These are phyloP conservation scores for Rhizopus stolonifer DNA, from an alignment of 371 early-diverging fungal species.

Conservation along the genomic window DNA sequence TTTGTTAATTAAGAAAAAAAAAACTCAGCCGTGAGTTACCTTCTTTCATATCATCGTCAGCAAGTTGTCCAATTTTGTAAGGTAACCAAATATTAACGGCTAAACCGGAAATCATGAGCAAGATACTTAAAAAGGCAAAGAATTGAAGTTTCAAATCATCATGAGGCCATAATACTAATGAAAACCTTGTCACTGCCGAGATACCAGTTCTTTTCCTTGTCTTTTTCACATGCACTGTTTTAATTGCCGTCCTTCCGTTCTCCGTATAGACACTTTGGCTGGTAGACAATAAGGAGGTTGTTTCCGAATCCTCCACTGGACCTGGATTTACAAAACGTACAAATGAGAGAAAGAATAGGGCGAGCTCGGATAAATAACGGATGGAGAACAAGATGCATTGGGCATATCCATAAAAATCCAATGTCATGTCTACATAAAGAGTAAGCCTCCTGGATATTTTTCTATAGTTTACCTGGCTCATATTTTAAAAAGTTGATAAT, in stretches of 20 bases:
- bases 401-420: conserved; percentile 30
- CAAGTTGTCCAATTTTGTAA: conserved; percentile 73
- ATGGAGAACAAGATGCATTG: conserved; percentile 28
- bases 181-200: conserved; percentile 40
- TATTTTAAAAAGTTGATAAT: conserved; percentile 27
- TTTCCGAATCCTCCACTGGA: neutral
- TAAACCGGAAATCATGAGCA: conserved; percentile 69
- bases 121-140: conserved; percentile 68
- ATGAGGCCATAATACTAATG: conserved; percentile 78
- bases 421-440: conserved; percentile 27
- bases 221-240: neutral
- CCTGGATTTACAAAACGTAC: conserved; percentile 29
- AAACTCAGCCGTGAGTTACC: too few relatives aligned
- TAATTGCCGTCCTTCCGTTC: neutral
- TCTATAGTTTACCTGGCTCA: conserved; percentile 23
- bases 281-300: neutral
- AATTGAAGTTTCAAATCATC: conserved; percentile 62
- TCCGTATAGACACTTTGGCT: conserved; percentile 1
- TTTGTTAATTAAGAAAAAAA: neutral
- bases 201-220: neutral
- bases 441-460: neutral
- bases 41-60: conserved; percentile 54
- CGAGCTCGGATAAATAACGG: conserved; percentile 29
- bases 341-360: conserved; percentile 19
- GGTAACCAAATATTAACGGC: conserved; percentile 82